phyloP scores from a whole-genome alignment of 2,329 filamentous ascomycete species.

The Chaetomiaceae sp. region DNA sequence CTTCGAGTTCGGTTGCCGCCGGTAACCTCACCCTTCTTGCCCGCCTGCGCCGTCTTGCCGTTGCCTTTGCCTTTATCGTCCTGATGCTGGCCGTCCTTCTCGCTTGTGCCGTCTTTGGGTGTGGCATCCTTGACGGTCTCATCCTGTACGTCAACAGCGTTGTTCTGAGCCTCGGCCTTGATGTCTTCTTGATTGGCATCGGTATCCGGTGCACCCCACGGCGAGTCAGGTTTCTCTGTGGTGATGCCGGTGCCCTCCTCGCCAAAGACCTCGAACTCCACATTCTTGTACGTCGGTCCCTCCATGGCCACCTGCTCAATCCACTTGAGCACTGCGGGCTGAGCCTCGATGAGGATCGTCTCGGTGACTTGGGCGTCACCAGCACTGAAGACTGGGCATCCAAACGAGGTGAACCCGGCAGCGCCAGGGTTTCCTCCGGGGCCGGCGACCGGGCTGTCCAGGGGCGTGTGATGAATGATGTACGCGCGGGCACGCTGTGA shows the following conservation, averaged over 20 bases:
- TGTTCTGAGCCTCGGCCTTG: not conserved
- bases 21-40: not conserved
- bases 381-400: constrained; percentile 66
- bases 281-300: constrained; percentile 26
- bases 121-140: not conserved
- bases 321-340: constrained; percentile 28
- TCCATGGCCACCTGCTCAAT: constrained; percentile 26
- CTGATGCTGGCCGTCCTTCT: not conserved
- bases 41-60: not conserved
- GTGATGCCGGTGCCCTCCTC: constrained; percentile 4
- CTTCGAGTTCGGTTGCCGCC: not conserved
- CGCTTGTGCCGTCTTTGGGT: not conserved
- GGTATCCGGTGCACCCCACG: constrained; percentile 1
- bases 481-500: constrained; percentile 58
- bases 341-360: constrained; percentile 51
- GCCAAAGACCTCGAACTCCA: constrained; percentile 16
- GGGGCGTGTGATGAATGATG: constrained; percentile 46
- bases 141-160: not conserved
- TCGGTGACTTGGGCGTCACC: constrained; percentile 60
- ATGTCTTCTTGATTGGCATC: not conserved
- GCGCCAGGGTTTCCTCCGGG: constrained; percentile 44
- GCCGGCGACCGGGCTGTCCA: constrained; percentile 51
- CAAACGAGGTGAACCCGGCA: constrained; percentile 41
- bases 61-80: not conserved
- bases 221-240: not conserved